A percentile compares a stretch with the other conserved stretches of the same genome.
phyloP scores from a whole-genome alignment of 2,329 filamentous ascomycete genomes.

The Nemania sp. region DNA sequence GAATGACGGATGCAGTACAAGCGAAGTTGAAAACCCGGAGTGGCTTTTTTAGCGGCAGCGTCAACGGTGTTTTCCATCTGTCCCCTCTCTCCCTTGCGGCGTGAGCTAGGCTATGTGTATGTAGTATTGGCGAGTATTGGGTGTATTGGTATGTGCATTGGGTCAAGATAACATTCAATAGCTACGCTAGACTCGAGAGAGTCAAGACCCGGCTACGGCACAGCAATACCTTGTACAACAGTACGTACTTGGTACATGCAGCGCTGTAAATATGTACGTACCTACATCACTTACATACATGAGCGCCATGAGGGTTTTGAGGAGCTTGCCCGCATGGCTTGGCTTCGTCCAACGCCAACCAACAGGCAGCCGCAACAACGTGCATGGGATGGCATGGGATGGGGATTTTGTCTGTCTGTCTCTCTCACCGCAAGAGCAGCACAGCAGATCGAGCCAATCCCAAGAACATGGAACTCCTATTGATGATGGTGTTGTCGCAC shows the following conservation, averaged over 20 bases:
- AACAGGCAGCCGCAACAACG: conserved; percentile 27
- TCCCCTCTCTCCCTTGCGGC: neutral
- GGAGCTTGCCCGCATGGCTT: conserved; percentile 18
- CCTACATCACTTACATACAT: no score
- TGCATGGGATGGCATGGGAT: conserved; percentile 20
- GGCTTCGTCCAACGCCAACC: conserved; percentile 22
- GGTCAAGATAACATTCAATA: conserved; percentile 15
- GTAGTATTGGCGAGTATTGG: no score
- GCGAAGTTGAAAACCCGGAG: conserved; percentile 18
- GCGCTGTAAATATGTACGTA: no score
- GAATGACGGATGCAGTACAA: conserved; percentile 19
- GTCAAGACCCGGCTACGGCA: conserved; percentile 7
- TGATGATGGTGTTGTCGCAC: conserved; percentile 23
- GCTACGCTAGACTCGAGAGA: neutral
- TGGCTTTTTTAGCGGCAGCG: conserved; percentile 14
- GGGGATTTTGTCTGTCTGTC: neutral
- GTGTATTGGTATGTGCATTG: no score
- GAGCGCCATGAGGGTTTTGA: conserved; percentile 17
- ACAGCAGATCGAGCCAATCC: conserved; percentile 20
- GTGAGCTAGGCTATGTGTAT: neutral
- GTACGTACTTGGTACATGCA: neutral
- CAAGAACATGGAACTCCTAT: conserved; percentile 1
- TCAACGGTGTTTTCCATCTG: conserved; percentile 2
- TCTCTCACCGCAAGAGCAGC: conserved; percentile 31
- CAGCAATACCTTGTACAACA: neutral